Evolutionary conservation across 805 yeast genomes (phyloP), one percentile per base, ranked within the genome.

Genomic region (Saitoella complicata): DNA sequence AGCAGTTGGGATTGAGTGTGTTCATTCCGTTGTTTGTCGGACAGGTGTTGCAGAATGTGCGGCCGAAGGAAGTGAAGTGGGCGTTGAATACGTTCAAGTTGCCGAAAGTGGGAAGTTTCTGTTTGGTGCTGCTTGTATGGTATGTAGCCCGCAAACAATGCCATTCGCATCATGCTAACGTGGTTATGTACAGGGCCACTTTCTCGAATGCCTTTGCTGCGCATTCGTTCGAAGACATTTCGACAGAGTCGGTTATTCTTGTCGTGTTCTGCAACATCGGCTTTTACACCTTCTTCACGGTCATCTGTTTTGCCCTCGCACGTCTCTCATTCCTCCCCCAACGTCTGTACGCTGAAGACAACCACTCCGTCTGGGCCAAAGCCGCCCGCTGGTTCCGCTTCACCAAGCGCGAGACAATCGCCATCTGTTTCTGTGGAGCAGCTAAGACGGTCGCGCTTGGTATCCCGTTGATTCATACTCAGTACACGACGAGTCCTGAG

Each of bases 391-490:
- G 36, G 36, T 83, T 81, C 54, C 80, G 79, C 60, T 80, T 80
- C 60, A 68, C 69, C 53, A 72, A 78, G 52, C 60, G 66, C 43
- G 94, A 86, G 55, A 74, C 94, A 0, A 82, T 83, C 34, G 70
- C 87, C 8, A 71, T 86, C 42, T 72, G 85, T 80, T 69, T 84
- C 47, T 83, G 94, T 61, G 94, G 94, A 7, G 88, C 94, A 5
- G 94, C 95, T 1, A 86, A 85, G 60, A 85, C 95, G 1, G 95
- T 94, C 0, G 95, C 95, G 0, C 66, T 85, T 43, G 95, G 95
- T 35, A 94, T 85, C 4, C 80, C 94, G 1, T 66, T 85, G 42
- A 69, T 80, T n/a, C 69, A 86, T 1, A 74, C 88, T 0, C 88
- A 81, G 58, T 85, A 83, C 58, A 93, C 93, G 10, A 74, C 72